A percentile compares a stretch with the other conserved stretches of the same genome.
Evolutionary conservation across 2,329 filamentous ascomycete genomes (phyloP).

Genomic region (Taxawa tesnikishii): DNA sequence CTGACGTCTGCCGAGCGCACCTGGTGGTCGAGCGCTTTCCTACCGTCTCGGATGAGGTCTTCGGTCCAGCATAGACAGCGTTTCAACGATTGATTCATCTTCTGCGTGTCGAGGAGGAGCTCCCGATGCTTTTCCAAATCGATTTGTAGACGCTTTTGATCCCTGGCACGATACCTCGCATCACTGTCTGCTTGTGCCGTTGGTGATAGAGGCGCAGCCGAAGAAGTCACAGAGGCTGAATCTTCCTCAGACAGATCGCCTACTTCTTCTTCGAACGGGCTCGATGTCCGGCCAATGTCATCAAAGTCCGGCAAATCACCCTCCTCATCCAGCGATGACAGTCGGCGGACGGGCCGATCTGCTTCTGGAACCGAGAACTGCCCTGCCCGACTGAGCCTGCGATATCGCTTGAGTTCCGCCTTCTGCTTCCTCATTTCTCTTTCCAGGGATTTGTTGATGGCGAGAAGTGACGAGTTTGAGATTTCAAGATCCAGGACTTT

Average conservation of each 20-base stretch:
- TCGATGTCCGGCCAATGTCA: conserved; percentile 16
- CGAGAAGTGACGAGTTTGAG: conserved; percentile 85
- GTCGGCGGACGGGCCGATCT: conserved; percentile 21
- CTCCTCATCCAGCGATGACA: conserved; percentile 16
- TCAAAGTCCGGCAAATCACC: conserved; percentile 24
- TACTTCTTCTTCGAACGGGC: conserved; percentile 8
- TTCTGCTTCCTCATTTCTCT: conserved; percentile 85
- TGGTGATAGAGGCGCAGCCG: conserved; percentile 14
- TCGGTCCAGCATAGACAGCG: conserved; percentile 84
- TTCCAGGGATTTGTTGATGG: conserved; percentile 89
- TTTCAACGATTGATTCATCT: conserved; percentile 89
- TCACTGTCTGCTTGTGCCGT: conserved; percentile 28
- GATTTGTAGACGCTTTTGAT: conserved; percentile 71
- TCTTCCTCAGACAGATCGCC: conserved; percentile 20
- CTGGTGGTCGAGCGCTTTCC: conserved; percentile 72
- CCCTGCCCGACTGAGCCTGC: conserved; percentile 73
- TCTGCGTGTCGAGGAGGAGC: conserved; percentile 77
- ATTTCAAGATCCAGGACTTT: conserved; percentile 96
- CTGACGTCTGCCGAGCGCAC: conserved; percentile 70
- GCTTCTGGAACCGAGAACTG: conserved; percentile 45
- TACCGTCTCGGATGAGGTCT: conserved; percentile 76
- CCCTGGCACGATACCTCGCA: conserved; percentile 49
- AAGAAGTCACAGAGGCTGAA: conserved; percentile 17
- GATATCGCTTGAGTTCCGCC: conserved; percentile 71
- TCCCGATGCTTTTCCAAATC: conserved; percentile 85